Base-by-base conservation (phyloP, 768 basidiomycete species). In the Lentinula edodes region DNA sequence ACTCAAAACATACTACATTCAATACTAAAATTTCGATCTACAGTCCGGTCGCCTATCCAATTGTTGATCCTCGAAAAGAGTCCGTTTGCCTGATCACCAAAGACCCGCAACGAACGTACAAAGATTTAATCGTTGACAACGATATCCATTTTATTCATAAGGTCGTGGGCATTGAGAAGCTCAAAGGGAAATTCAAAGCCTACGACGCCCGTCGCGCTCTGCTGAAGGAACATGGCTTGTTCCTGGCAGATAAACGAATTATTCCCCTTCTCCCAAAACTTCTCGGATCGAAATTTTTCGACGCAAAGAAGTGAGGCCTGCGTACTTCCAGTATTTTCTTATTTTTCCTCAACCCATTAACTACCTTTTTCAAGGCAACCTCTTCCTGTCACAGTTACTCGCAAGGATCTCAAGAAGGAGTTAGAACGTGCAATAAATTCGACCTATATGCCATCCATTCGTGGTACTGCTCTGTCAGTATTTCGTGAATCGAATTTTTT, bases 81-180 rank as follows among this genome's bases (percentile, higher is more conserved):
- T 74, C 89, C 9, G 81, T 99, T 55, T 98, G 95, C 73, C 80
- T 99, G 55, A 89, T 99, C 73, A 90, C 90, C 55, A 98, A 98
- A 75, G 93, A 96, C 72, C 96, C 96, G 1, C 96, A 98, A 68
- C 80, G 96, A 50, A 83, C 93, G 71, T 99, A 98, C 81, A 99
- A 99, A 73, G 93, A 96, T 70, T 87, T 97, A 10, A 79, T 99
- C 7, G 87, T 86, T 52, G 74, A 76, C 53, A 78, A 91, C 50
- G 81, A 85, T 54, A 86, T 99, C 78, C 90, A 89, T 67, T 99
- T 98, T 66, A 89, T 99, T 70, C 88, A 85, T 32, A 81, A 95
- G 39, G 94, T 98, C 41, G 92, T 98, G 52, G 96, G 94, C 16
- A 75, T 98, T 50, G 81, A 82, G 63, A 98, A 99, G 72, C 82